A percentile compares a stretch with the other conserved stretches of the same genome.
phyloP scores from a whole-genome alignment of 2,329 filamentous ascomycete genomes.

The Fusarium penzigii region DNA sequence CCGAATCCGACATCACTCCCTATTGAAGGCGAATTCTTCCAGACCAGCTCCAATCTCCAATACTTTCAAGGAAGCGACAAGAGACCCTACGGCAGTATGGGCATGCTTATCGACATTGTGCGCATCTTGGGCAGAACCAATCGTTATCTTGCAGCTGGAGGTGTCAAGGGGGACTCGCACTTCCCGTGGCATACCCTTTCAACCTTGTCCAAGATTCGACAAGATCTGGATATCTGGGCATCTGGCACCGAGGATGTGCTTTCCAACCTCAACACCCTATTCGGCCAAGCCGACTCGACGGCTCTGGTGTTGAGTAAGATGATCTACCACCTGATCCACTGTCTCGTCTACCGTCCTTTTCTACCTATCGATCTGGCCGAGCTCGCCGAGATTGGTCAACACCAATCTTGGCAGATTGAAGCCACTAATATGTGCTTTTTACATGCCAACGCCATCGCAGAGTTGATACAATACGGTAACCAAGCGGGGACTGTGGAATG shows the following conservation, averaged over 20 bases:
- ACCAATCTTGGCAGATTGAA: slow-evolving; percentile 91
- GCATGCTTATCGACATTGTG: slow-evolving; percentile 82
- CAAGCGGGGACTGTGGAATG: slow-evolving; percentile 76
- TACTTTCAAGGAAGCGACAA: slow-evolving; percentile 69
- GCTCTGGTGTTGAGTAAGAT: slow-evolving; percentile 81
- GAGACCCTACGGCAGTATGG: slow-evolving; percentile 72
- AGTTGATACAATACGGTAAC: slow-evolving; percentile 77
- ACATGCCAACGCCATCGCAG: slow-evolving; percentile 84
- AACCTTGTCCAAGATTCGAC: slow-evolving; percentile 80
- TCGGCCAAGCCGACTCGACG: slow-evolving; percentile 77
- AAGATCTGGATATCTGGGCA: slow-evolving; percentile 84
- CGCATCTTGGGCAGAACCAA: slow-evolving; percentile 83
- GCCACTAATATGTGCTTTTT: slow-evolving; percentile 84
- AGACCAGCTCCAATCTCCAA: slow-evolving; percentile 75
- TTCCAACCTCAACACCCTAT: slow-evolving; percentile 71
- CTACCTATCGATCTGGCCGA: slow-evolving; percentile 82
- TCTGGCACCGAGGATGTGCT: slow-evolving; percentile 80
- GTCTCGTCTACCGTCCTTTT: slow-evolving; percentile 83
- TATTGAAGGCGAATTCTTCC: slow-evolving; percentile 79
- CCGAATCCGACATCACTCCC: slow-evolving; percentile 60
- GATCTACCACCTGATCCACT: slow-evolving; percentile 84
- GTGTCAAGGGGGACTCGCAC: slow-evolving; percentile 85
- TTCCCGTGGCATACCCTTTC: slow-evolving; percentile 90
- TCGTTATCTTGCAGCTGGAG: slow-evolving; percentile 79
- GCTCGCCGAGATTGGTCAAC: slow-evolving; percentile 75